Evolutionary conservation across 805 yeast species (phyloP).

Genomic region (Spathaspora gorwiae): DNA sequence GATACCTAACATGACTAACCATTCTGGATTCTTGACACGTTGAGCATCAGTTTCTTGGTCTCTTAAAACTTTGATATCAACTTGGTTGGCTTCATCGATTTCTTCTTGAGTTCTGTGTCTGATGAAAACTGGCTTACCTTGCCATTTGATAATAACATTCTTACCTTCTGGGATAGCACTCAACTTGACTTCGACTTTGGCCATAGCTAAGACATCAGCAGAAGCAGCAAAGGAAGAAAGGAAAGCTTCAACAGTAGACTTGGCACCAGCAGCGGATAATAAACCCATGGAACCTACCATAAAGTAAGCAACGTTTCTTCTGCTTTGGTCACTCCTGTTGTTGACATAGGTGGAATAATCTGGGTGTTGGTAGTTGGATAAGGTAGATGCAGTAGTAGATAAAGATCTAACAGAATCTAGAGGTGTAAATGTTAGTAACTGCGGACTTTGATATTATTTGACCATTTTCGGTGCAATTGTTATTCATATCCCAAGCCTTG

Average conservation of each 20-base stretch:
- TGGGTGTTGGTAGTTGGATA: slow-evolving; percentile 86
- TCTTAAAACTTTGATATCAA: slow-evolving; percentile 74
- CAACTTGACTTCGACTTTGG: slow-evolving; percentile 96
- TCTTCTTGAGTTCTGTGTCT: slow-evolving; percentile 96
- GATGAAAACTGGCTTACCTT: slow-evolving; percentile 99
- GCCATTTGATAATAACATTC: slow-evolving; percentile 98
- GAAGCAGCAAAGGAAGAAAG: slow-evolving; percentile 94
- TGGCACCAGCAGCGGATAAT: slow-evolving; percentile 89
- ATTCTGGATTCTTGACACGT: slow-evolving; percentile 94
- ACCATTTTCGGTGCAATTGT: too few relatives aligned
- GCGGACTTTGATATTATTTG: too few relatives aligned
- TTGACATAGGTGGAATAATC: slow-evolving; percentile 79
- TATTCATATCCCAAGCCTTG: too few relatives aligned
- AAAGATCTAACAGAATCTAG: slow-evolving; percentile 41
- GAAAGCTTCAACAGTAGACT: slow-evolving; percentile 92
- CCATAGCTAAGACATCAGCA: slow-evolving; percentile 98
- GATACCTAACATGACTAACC: slow-evolving; percentile 99
- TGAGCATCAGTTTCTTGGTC: slow-evolving; percentile 93
- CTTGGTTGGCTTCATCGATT: slow-evolving; percentile 88
- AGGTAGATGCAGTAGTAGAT: slow-evolving; percentile 49
- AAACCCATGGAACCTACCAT: slow-evolving; percentile 96
- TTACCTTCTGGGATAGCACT: slow-evolving; percentile 94
- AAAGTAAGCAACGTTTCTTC: slow-evolving; percentile 87
- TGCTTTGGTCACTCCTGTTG: slow-evolving; percentile 62
- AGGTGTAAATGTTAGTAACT: slow-evolving; percentile 1